Evolutionary conservation across 78 protist species (phyloP).

Genomic region (Capsaspora owczarzaki): DNA sequence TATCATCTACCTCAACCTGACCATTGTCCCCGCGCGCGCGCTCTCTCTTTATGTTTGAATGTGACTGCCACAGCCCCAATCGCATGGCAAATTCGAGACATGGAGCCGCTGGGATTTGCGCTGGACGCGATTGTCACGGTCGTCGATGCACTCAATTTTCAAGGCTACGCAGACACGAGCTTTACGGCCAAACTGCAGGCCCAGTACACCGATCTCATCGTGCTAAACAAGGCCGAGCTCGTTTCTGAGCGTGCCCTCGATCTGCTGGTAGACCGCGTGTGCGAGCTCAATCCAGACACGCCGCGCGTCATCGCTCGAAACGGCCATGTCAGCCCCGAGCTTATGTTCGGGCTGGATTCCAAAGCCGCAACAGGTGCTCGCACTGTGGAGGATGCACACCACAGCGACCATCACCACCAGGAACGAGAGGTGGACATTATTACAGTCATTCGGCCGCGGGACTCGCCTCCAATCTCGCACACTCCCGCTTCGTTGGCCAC

Average conservation of each 20-base stretch:
- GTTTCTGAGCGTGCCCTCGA: neutral
- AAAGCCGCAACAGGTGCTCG: no score
- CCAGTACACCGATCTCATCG: slow-evolving; percentile 13
- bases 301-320: neutral
- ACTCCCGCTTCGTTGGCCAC: no score
- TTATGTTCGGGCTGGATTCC: neutral
- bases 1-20: neutral
- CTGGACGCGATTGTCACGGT: slow-evolving; percentile 14
- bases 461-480: no score
- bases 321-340: neutral
- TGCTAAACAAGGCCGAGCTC: slow-evolving; percentile 15
- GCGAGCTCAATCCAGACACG: slow-evolving; percentile 9
- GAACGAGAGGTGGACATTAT: no score
- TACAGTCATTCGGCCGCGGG: no score
- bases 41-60: neutral
- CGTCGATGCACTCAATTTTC: neutral
- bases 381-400: no score
- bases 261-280: neutral
- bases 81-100: neutral
- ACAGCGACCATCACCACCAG: no score
- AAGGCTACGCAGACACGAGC: slow-evolving; percentile 6
- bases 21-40: neutral
- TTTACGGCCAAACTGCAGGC: slow-evolving; percentile 12
- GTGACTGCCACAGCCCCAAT: neutral
- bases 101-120: neutral